phyloP scores from a whole-genome alignment of 768 basidiomycete genomes.

The Macrolepiota albuminosa region DNA sequence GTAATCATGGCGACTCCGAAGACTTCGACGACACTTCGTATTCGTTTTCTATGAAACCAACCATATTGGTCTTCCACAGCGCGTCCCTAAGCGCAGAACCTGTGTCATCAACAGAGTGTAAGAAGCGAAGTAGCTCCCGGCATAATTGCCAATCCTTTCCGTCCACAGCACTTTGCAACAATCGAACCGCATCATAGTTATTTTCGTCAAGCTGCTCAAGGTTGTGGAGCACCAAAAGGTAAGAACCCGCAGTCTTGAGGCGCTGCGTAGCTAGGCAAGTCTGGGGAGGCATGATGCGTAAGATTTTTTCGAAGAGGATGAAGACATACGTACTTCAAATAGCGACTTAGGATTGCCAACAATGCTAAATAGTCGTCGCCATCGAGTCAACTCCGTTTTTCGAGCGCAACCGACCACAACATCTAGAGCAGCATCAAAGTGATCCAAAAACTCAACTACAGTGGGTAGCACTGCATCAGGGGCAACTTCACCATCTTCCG shows the following conservation, averaged over 20 bases:
- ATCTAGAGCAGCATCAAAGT: slow-evolving; percentile 87
- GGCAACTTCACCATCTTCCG: slow-evolving; percentile 24
- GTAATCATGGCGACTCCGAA: slow-evolving; percentile 1
- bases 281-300: slow-evolving; percentile 30
- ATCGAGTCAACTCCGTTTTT: slow-evolving; percentile 91
- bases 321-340: slow-evolving; percentile 67
- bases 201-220: slow-evolving; percentile 84
- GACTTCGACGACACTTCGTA: slow-evolving; percentile 5
- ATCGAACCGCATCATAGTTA: slow-evolving; percentile 73
- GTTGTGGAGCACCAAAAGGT: slow-evolving; percentile 90
- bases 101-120: slow-evolving; percentile 88
- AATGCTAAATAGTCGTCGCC: slow-evolving; percentile 83
- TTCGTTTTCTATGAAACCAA: slow-evolving; percentile 14
- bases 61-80: slow-evolving; percentile 29
- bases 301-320: not conserved
- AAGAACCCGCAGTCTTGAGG: slow-evolving; percentile 86
- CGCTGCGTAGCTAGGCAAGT: slow-evolving; percentile 67
- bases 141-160: slow-evolving; percentile 87
- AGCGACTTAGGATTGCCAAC: slow-evolving; percentile 88
- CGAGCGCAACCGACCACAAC: slow-evolving; percentile 95
- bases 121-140: slow-evolving; percentile 86
- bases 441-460: slow-evolving; percentile 88
- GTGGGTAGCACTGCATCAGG: slow-evolving; percentile 47
- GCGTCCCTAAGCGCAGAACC: slow-evolving; percentile 67
- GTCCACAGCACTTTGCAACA: slow-evolving; percentile 72